Evolutionary conservation across 2,329 filamentous ascomycete genomes (phyloP).

Genomic region (Coleophoma cylindrospora): DNA sequence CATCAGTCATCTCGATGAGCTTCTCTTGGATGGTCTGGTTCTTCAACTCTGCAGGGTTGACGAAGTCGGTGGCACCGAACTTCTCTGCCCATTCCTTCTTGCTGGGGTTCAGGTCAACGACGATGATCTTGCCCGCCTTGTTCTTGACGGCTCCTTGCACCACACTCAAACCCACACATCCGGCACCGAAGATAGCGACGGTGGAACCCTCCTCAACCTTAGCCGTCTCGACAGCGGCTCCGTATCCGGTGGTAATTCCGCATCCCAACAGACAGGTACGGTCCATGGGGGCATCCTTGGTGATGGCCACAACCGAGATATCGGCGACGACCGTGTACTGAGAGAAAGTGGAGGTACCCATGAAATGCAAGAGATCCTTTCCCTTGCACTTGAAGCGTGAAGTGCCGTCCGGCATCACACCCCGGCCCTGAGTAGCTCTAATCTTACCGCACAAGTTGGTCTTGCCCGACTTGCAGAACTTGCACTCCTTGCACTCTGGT

Average conservation of each 20-base stretch:
- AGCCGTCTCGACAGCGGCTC: conserved; percentile 89
- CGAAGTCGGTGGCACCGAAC: conserved; percentile 95
- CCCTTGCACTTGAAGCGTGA: conserved; percentile 92
- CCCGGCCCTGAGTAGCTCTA: conserved; percentile 89
- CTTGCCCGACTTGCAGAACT: conserved; percentile 99
- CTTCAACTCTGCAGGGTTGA: conserved; percentile 80
- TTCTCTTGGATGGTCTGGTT: conserved; percentile 83
- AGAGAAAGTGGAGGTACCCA: conserved; percentile 98
- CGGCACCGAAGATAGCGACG: conserved; percentile 89
- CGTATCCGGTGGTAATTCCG: conserved; percentile 98
- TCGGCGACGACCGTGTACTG: conserved; percentile 99
- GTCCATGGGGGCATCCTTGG: conserved; percentile 88
- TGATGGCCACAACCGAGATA: conserved; percentile 94
- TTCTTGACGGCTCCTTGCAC: conserved; percentile 79
- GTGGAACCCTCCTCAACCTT: conserved; percentile 86
- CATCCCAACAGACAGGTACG: conserved; percentile 93
- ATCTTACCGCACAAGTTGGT: conserved; percentile 99
- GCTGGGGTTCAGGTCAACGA: conserved; percentile 74
- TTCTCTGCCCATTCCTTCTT: conserved; percentile 93
- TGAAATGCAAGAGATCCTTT: conserved; percentile 95
- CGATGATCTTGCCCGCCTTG: conserved; percentile 46
- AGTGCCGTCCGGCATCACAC: conserved; percentile 96
- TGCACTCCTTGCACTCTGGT: conserved; percentile 95
- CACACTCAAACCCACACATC: conserved; percentile 91
- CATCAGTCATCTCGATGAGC: conserved; percentile 95